Evolutionary conservation across 176 grass and related monocot species (phyloP), one percentile per base, ranked within the genome.

Genomic region (Calamus simplicifolius): DNA sequence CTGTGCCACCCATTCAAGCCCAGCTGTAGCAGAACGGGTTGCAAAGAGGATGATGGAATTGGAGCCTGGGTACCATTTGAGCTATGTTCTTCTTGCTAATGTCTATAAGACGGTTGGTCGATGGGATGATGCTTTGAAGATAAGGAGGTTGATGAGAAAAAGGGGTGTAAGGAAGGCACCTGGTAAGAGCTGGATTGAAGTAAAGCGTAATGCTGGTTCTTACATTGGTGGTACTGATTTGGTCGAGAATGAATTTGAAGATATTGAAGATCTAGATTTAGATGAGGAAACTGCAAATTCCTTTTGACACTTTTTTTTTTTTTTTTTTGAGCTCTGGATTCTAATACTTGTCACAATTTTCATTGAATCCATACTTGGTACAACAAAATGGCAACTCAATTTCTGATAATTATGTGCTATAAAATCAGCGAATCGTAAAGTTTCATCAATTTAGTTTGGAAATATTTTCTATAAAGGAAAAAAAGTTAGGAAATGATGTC

Each of bases 61-160:
- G 43, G 61, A 87, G 25, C 91, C 91, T 27, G 59, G 62, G 56
- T 81, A 81, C 70, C 86, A 96, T 52, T 73, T 90, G 83, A 87
- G 86, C 76, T 96, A 96, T 54, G 31, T 90, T 72, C 71, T 90
- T 79, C 81, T 96, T 49, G 86, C 74, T 35, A 96, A 90, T 74
- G 82, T 90, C 5, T 96, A 96, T 49, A 96, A 85, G 63, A 82
- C 51, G 7, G 70, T 90, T 79, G 86, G 77, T 8, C 58, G 80
- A 28, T 96, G 82, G 86, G 73, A 82, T 57, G 72, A 96, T 69
- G 91, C 91, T 64, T 59, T 71, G 49, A 64, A 90, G 57, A 81
- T 90, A 57, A 84, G 91, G 74, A 77, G 54, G 56, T 19, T 90
- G 49, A 96, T 87, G 91, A 51, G 59, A 77, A 67, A 72, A 52